These are phyloP conservation scores for Phascolomyces articulosus DNA, from an alignment of 371 early-diverging fungal genomes.

Conservation along the genomic window DNA sequence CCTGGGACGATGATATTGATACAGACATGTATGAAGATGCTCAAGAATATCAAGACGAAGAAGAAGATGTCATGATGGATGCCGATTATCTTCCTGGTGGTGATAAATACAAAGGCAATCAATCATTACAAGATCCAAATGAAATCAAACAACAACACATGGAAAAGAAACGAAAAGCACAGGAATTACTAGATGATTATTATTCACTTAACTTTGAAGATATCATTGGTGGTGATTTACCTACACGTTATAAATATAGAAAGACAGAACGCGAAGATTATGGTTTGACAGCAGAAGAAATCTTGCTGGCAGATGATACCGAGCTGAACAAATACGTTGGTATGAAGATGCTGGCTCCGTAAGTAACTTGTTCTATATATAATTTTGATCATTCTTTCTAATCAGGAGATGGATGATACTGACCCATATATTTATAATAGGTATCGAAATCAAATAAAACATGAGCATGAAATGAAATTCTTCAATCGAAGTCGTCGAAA, in stretches of 20 bases:
- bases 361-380: constrained; percentile 30
- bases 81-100: constrained; percentile 86
- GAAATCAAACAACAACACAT: neutral
- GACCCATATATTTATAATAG: constrained; percentile 1
- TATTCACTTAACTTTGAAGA: constrained; percentile 95
- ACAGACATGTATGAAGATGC: constrained; percentile 26
- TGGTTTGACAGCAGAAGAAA: constrained; percentile 83
- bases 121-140: constrained; percentile 21
- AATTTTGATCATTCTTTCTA: too few relatives aligned
- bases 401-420: too few relatives aligned
- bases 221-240: constrained; percentile 85
- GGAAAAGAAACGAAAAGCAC: constrained; percentile 25
- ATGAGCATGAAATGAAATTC: constrained; percentile 4
- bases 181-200: constrained; percentile 84
- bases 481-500: constrained; percentile 8
- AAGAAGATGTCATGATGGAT: constrained; percentile 84
- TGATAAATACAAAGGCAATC: constrained; percentile 43
- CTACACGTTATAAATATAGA: constrained; percentile 90
- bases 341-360: constrained; percentile 89
- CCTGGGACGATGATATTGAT: constrained; percentile 83
- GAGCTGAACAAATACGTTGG: constrained; percentile 85
- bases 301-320: constrained; percentile 88
- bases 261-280: constrained; percentile 74
- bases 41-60: constrained; percentile 33
- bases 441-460: constrained; percentile 11